phyloP scores from a whole-genome alignment of 139 green algal species.

The Micractinium sp. region DNA sequence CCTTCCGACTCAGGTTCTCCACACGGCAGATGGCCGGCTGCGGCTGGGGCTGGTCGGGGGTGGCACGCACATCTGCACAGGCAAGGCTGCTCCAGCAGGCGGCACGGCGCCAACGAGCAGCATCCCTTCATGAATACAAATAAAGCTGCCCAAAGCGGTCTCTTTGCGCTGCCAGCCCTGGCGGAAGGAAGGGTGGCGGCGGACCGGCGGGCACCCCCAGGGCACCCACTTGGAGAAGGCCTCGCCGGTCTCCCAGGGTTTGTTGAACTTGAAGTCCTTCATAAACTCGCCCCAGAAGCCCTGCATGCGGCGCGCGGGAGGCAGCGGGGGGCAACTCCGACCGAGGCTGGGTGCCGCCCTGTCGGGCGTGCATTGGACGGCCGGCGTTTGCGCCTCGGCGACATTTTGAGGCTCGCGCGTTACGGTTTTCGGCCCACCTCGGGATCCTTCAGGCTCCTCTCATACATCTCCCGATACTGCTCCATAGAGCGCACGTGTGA shows the following conservation, averaged over 20 bases:
- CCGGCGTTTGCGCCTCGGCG: not conserved
- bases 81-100: too few relatives aligned
- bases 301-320: not conserved
- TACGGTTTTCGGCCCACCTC: slow-evolving; percentile 39
- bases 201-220: not conserved
- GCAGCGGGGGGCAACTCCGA: not conserved
- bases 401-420: too few relatives aligned
- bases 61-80: too few relatives aligned
- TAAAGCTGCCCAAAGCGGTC: too few relatives aligned
- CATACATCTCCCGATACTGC: slow-evolving; percentile 90
- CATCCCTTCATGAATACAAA: too few relatives aligned
- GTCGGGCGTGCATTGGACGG: not conserved
- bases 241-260: slow-evolving; percentile 64
- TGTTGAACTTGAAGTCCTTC: slow-evolving; percentile 90
- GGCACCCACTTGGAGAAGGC: slow-evolving; percentile 39
- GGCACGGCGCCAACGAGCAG: too few relatives aligned
- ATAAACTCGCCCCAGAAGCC: slow-evolving; percentile 93
- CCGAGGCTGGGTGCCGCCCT: not conserved
- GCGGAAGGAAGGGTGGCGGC: not conserved
- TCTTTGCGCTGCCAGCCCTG: too few relatives aligned
- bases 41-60: too few relatives aligned
- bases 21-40: too few relatives aligned
- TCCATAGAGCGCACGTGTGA: slow-evolving; percentile 35
- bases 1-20: too few relatives aligned
- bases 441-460: slow-evolving; percentile 84